Conservation (phyloP, 345 rosid species). For the Euclidium syriacum region DNA sequence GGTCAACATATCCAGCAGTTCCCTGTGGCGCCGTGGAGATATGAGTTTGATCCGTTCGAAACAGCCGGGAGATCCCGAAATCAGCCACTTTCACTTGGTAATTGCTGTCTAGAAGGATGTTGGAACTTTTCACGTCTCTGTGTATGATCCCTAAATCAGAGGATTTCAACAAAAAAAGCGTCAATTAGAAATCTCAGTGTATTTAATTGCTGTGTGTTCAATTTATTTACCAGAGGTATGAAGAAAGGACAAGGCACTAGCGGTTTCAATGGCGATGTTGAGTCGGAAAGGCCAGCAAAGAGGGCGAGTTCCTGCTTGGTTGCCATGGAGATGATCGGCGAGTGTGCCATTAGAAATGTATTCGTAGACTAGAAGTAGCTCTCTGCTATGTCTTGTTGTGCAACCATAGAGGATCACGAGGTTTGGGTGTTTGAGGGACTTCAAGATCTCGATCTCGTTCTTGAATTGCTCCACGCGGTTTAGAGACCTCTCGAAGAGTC, state of each 20-base stretch:
- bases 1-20: conserved; percentile 83
- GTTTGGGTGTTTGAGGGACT: conserved; percentile 75
- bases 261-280: conserved; percentile 76
- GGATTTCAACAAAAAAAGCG: background rate
- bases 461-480: conserved; percentile 75
- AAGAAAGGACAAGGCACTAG: conserved; percentile 69
- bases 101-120: conserved; percentile 73
- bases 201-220: background rate
- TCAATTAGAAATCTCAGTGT: background rate
- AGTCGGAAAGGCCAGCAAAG: conserved; percentile 74
- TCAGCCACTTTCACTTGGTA: conserved; percentile 87
- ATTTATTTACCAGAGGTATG: conserved; percentile 41
- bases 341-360: conserved; percentile 84
- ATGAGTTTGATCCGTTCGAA: conserved; percentile 63
- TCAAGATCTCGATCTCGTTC: conserved; percentile 86
- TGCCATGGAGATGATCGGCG: conserved; percentile 77
- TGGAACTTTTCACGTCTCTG: conserved; percentile 83
- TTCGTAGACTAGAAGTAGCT: conserved; percentile 78
- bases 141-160: conserved; percentile 70
- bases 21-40: conserved; percentile 94
- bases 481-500: conserved; percentile 55
- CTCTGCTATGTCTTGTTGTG: conserved; percentile 73
- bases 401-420: conserved; percentile 83
- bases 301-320: conserved; percentile 32
- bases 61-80: conserved; percentile 91